These are phyloP conservation scores for Boletus fagicola DNA, from an alignment of 768 basidiomycete genomes.

Conservation along the genomic window DNA sequence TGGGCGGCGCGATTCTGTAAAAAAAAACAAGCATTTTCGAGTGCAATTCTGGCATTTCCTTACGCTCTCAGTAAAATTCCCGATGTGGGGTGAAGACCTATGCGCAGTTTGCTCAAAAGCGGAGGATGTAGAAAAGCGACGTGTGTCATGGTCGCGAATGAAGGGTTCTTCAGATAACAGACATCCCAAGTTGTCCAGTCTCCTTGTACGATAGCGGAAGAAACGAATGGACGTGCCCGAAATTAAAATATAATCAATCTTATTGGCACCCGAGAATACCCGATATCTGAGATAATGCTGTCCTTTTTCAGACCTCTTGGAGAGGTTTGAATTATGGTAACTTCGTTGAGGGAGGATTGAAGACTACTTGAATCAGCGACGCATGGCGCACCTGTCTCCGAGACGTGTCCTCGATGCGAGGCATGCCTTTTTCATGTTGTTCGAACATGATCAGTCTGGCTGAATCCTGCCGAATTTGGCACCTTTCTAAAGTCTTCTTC, in stretches of 20 bases:
- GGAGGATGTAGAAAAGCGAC: background rate
- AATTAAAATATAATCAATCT: background rate
- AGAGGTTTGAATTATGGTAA: background rate
- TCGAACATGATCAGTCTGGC: background rate
- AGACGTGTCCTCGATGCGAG: background rate
- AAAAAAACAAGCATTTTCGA: background rate
- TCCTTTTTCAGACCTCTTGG: background rate
- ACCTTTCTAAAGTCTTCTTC: background rate
- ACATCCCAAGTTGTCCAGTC: background rate
- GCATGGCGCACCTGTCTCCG: background rate
- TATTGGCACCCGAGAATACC: background rate
- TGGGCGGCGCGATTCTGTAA: background rate
- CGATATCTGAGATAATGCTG: background rate
- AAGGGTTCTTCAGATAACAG: constrained; percentile 1
- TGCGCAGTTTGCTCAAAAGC: background rate
- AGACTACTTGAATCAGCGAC: constrained; percentile 2
- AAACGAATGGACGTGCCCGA: background rate
- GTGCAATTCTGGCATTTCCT: background rate
- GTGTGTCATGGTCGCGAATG: background rate
- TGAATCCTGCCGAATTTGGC: background rate
- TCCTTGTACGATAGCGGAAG: background rate
- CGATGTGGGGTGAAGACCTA: background rate
- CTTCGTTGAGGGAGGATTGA: background rate
- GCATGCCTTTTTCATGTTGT: background rate
- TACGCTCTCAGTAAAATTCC: background rate